A percentile compares a stretch with the other conserved stretches of the same genome.
Conservation (phyloP, 306 rosid genomes). For the Sicyos edulis region DNA sequence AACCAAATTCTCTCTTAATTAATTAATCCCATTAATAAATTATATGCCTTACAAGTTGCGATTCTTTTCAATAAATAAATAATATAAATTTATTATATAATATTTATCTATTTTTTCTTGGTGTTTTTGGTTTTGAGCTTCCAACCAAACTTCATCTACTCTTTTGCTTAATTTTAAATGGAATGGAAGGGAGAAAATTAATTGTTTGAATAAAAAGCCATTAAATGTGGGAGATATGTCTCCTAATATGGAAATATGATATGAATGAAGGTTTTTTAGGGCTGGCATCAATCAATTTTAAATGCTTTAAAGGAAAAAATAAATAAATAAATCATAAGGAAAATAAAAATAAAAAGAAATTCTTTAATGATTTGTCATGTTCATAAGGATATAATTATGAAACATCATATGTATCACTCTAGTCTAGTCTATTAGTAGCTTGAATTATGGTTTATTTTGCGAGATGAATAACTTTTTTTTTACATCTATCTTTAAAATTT, state of each 20-base stretch:
- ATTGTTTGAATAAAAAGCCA: slow-evolving; percentile 7
- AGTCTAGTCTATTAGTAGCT: not conserved
- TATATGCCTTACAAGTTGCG: not conserved
- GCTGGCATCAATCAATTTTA: not conserved
- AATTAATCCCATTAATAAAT: too few relatives aligned
- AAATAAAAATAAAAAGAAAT: not conserved
- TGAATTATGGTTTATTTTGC: not conserved
- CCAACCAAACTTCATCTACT: slow-evolving; percentile 19
- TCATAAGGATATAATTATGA: not conserved
- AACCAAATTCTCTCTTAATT: not conserved
- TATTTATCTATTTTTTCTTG: not conserved
- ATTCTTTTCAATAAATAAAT: not conserved
- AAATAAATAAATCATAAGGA: too few relatives aligned
- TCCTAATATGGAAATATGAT: not conserved
- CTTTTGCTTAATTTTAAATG: not conserved
- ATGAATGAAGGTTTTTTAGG: not conserved
- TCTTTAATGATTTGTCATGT: not conserved
- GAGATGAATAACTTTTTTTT: not conserved
- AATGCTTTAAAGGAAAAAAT: not conserved
- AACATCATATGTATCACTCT: not conserved
- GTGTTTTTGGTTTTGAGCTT: slow-evolving; percentile 4
- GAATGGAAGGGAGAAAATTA: not conserved
- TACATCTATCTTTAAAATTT: too few relatives aligned
- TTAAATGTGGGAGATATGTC: not conserved
- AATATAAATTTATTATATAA: not conserved